phyloP scores from a whole-genome alignment of 116 monocot genomes.

The Posidonia oceanica region DNA sequence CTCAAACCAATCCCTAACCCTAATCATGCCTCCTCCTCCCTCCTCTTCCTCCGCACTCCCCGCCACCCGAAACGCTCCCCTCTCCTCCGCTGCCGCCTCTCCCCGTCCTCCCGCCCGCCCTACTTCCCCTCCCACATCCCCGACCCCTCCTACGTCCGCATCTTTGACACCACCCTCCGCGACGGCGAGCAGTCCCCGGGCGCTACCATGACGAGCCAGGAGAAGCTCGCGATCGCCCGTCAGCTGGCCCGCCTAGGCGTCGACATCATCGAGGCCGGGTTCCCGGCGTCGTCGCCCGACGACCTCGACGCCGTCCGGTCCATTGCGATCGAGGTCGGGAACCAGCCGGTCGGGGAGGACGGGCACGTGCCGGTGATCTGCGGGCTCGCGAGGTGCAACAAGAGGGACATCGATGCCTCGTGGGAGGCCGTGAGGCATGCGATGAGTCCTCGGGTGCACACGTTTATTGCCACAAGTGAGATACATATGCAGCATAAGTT shows the following conservation, averaged over 20 bases:
- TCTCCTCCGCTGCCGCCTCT: slow-evolving; percentile 4
- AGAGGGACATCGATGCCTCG: slow-evolving; percentile 48
- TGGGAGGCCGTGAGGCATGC: slow-evolving; percentile 72
- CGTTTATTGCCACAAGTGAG: slow-evolving; percentile 72
- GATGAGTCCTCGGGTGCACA: slow-evolving; percentile 35
- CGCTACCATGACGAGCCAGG: slow-evolving; percentile 56
- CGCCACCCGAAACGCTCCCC: not conserved
- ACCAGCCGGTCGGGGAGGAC: slow-evolving; percentile 15
- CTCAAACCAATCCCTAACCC: not conserved
- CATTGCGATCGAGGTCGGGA: slow-evolving; percentile 60
- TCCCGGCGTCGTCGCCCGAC: slow-evolving; percentile 58
- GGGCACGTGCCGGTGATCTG: slow-evolving; percentile 62
- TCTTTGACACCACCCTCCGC: slow-evolving; percentile 78
- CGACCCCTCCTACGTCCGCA: slow-evolving; percentile 32
- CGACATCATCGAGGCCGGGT: slow-evolving; percentile 76
- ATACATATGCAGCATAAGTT: slow-evolving; percentile 75
- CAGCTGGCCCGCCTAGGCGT: slow-evolving; percentile 57
- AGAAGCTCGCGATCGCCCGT: slow-evolving; percentile 64
- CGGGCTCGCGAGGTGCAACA: slow-evolving; percentile 43
- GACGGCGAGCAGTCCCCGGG: slow-evolving; percentile 88
- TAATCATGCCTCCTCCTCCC: not conserved
- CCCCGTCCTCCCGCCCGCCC: slow-evolving; percentile 10
- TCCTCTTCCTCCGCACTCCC: not conserved
- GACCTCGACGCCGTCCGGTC: slow-evolving; percentile 58
- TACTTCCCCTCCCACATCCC: slow-evolving; percentile 46